Base-by-base conservation (phyloP, 805 yeast genomes). In the Wickerhamiella sergipiensis region DNA sequence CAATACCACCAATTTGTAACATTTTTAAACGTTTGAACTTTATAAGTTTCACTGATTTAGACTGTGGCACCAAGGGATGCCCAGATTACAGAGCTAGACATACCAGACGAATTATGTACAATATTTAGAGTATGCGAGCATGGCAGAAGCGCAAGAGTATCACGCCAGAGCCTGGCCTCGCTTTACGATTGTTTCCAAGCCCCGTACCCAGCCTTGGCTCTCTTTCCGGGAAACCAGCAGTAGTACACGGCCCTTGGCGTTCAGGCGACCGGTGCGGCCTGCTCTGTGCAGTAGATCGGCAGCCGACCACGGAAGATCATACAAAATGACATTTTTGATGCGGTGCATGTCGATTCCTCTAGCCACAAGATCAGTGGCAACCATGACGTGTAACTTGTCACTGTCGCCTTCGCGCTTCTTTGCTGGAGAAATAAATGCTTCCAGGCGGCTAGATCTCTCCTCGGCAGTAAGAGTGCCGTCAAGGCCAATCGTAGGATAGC, bases 241-340 rank as follows among this genome's bases (percentile, higher is more conserved):
- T 55, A 87, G 82, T 1, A 86, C 96, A 54, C 95, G 75, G 13
- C 98, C 98, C 38, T 83, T 74, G 61, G 83, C 87, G 45, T 83
- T 85, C 84, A 89, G 81, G 64, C 98, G 71, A 2, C 96, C 97
- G 0, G 97, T 90, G 67, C 98, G 77, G 1, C 98, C 98, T 1
- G 86, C 83, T 54, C 98, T 72, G 64, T 90, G 97, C 19, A 90
- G 79, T 53, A 90, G 71, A 66, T 90, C 97, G 18, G 86, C 81
- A 0, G 96, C 78, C 15, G 83, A 81, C 49, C 76, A 75, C 6
- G 98, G 98, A 45, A 88, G 78, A 62, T 90, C 97, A 69, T 81
- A 83, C 48, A 92, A 68, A 24, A 90, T 73, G 12, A 90, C 85
- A 59, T 88, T 88, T 57, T 88, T 75, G 29, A 92, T 79, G 17